phyloP scores from a whole-genome alignment of 1,284 basidiomycete genomes.

The Somion occarium region DNA sequence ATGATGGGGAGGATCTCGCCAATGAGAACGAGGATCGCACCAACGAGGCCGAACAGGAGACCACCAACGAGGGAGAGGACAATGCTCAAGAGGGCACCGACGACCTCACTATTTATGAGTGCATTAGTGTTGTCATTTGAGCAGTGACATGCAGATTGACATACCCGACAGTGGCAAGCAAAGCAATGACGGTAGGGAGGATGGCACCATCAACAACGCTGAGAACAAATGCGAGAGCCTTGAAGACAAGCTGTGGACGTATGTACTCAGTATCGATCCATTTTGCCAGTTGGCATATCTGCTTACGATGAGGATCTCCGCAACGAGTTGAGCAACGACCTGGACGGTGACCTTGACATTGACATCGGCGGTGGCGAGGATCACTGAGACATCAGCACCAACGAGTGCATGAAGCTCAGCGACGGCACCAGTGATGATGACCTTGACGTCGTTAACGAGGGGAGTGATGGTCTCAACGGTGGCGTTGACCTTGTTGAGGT shows the following conservation, averaged over 20 bases:
- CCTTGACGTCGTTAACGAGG: conserved; percentile 28
- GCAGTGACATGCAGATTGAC: conserved; percentile 9
- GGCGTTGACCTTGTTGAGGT: conserved; percentile 24
- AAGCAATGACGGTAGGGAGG: conserved; percentile 18
- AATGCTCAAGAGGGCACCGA: conserved; percentile 14
- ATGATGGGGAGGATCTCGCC: conserved; percentile 11
- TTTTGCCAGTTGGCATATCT: neutral
- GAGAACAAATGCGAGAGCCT: conserved; percentile 33
- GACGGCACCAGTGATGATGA: conserved; percentile 26
- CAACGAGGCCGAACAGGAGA: conserved; percentile 14
- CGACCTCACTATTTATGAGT: conserved; percentile 12
- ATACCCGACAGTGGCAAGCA: conserved; percentile 29
- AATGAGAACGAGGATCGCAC: conserved; percentile 13
- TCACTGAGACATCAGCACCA: conserved; percentile 23
- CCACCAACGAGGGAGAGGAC: conserved; percentile 14
- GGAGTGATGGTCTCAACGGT: conserved; percentile 26
- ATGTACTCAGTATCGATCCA: conserved; percentile 10
- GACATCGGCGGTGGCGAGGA: conserved; percentile 30
- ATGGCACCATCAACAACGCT: conserved; percentile 25
- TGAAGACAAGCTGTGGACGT: conserved; percentile 26
- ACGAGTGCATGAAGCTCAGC: conserved; percentile 29
- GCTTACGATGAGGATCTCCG: conserved; percentile 23
- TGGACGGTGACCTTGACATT: conserved; percentile 23
- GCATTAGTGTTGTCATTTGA: neutral
- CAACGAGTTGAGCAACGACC: conserved; percentile 28